Evolutionary conservation across 2,329 filamentous ascomycete species (phyloP).

Genomic region (Blumeriella jaapii): DNA sequence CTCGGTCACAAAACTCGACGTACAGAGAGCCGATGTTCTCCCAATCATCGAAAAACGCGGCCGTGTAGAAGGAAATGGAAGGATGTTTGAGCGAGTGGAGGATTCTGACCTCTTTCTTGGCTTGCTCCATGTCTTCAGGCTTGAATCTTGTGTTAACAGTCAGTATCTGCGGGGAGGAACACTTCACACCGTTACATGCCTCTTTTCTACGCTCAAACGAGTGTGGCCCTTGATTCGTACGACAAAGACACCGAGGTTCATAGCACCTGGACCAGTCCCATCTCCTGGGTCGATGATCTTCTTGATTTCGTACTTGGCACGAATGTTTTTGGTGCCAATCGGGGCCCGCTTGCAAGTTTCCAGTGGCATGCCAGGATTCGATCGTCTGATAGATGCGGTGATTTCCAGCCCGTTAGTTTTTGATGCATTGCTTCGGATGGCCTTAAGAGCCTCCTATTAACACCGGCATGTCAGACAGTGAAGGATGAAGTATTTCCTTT

Average conservation of each 20-base stretch:
- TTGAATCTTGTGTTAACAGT: conserved; percentile 5
- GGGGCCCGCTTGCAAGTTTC: conserved; percentile 4
- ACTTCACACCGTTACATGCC: conserved; percentile 2
- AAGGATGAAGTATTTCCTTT: too few relatives aligned
- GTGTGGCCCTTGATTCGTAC: conserved; percentile 12
- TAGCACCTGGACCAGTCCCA: conserved; percentile 18
- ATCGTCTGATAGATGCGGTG: conserved; percentile 2
- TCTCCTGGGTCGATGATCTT: conserved; percentile 18
- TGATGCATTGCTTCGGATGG: conserved; percentile 4
- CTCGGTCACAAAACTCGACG: conserved; percentile 24
- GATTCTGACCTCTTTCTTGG: conserved; percentile 16
- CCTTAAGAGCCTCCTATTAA: conserved; percentile 3
- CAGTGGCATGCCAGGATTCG: background rate
- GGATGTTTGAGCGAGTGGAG: conserved; percentile 15
- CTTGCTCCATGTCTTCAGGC: background rate
- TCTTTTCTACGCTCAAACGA: conserved; percentile 10
- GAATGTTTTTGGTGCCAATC: conserved; percentile 9
- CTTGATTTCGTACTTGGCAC: conserved; percentile 16
- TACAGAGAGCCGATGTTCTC: conserved; percentile 16
- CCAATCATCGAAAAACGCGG: conserved; percentile 13
- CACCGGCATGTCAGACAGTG: too few relatives aligned
- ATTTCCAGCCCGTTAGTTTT: conserved; percentile 1
- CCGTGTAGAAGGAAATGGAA: conserved; percentile 16
- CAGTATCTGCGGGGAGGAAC: background rate
- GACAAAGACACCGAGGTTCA: conserved; percentile 24